Percentiles rank a stretch among this genome's conserved stretches.
These are phyloP conservation scores for Lupinus albus DNA, from an alignment of 306 rosid genomes.

Conservation along the genomic window DNA sequence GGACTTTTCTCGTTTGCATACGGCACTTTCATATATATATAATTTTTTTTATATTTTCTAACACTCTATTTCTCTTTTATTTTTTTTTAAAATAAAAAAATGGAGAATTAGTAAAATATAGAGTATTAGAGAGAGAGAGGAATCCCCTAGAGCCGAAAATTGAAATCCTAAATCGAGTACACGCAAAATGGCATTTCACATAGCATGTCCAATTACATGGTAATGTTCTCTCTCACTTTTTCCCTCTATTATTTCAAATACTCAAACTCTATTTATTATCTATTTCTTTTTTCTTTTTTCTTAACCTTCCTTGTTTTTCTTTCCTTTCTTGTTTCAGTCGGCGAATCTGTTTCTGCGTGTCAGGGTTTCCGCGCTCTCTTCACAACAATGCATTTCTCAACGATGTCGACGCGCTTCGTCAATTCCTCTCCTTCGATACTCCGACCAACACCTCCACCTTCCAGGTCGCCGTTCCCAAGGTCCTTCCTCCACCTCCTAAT, in stretches of 20 bases:
- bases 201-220: conserved; percentile 56
- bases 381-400: conserved; percentile 45
- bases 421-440: conserved; percentile 52
- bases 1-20: neutral
- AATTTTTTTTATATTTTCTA: neutral
- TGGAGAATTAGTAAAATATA: conserved; percentile 39
- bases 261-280: neutral
- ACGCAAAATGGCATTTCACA: conserved; percentile 51
- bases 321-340: conserved; percentile 40
- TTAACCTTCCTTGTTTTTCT: neutral
- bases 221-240: conserved; percentile 6
- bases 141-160: conserved; percentile 49
- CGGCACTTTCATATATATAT: conserved; percentile 36
- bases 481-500: conserved; percentile 67
- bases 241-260: neutral
- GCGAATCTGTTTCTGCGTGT: conserved; percentile 47
- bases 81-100: conserved; percentile 10
- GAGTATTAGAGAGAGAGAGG: conserved; percentile 36
- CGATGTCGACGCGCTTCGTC: conserved; percentile 54
- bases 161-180: conserved; percentile 53
- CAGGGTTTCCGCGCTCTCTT: conserved; percentile 49
- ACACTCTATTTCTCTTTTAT: conserved; percentile 22
- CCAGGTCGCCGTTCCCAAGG: conserved; percentile 78
- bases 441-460: conserved; percentile 50
- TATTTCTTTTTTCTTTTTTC: neutral